Percentiles rank a stretch among this genome's conserved stretches.
These are phyloP conservation scores for Dactylellina leptospora DNA, from an alignment of 2,329 filamentous ascomycete species.

Conservation along the genomic window DNA sequence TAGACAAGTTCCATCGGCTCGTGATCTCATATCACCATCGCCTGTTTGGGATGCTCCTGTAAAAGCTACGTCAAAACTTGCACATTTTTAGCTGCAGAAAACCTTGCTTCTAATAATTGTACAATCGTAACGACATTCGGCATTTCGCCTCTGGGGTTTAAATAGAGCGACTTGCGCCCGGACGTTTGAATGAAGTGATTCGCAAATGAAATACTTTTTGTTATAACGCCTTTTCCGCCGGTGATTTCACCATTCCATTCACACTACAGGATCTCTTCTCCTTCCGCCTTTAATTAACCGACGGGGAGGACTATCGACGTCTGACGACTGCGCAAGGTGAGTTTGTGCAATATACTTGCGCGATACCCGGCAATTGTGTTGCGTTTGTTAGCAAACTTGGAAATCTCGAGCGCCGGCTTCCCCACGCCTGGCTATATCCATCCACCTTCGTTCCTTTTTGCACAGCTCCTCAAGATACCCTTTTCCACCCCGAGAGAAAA, in stretches of 20 bases:
- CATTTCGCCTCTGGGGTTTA: constrained; percentile 17
- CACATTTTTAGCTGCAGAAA: constrained; percentile 22
- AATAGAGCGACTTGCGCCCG: constrained; percentile 35
- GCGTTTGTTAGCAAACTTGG: constrained; percentile 1
- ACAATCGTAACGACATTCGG: constrained; percentile 12
- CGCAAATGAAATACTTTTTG: not conserved
- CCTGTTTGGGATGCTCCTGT: constrained; percentile 22
- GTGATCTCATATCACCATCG: constrained; percentile 43
- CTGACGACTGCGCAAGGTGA: constrained; percentile 36
- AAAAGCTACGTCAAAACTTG: constrained; percentile 47
- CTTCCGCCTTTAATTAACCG: constrained; percentile 17
- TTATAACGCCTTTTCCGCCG: constrained; percentile 40
- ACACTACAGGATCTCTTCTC: not conserved
- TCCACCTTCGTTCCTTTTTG: too few species aligned
- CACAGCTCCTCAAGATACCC: not conserved
- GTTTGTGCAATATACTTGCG: constrained; percentile 22
- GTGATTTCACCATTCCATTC: constrained; percentile 36
- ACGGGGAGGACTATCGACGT: constrained; percentile 17
- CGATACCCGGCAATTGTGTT: constrained; percentile 25
- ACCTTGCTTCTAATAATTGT: too few species aligned
- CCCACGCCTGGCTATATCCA: too few species aligned
- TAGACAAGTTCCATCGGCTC: constrained; percentile 29
- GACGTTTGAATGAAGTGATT: not conserved
- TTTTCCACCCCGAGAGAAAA: constrained; percentile 2
- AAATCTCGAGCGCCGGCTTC: constrained; percentile 9